Evolutionary conservation across 805 yeast genomes (phyloP).

Genomic region (Metschnikowia santaceciliae): DNA sequence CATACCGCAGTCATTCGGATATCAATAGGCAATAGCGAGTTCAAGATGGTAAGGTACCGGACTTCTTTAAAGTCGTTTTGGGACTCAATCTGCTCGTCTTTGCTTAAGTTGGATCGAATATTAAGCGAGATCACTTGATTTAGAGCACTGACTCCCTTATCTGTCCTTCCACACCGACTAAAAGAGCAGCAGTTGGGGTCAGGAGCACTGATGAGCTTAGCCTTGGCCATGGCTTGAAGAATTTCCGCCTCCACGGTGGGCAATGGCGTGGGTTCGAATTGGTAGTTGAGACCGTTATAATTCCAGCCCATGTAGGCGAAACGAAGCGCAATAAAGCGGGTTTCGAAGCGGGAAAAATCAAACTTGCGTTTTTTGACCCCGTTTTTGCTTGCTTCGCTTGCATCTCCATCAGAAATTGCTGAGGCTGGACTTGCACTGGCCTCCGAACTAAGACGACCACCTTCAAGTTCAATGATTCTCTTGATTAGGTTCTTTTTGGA

Average conservation of each 20-base stretch:
- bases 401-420: background rate
- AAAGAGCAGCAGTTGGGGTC: slow-evolving; percentile 65
- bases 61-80: slow-evolving; percentile 63
- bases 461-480: slow-evolving; percentile 55
- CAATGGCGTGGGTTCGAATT: slow-evolving; percentile 66
- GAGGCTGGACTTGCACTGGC: background rate
- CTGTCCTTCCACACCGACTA: slow-evolving; percentile 93
- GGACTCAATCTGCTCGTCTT: slow-evolving; percentile 58
- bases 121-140: slow-evolving; percentile 83
- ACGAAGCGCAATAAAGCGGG: slow-evolving; percentile 70
- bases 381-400: background rate
- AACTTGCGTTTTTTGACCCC: slow-evolving; percentile 33
- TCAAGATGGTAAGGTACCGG: slow-evolving; percentile 71
- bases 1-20: slow-evolving; percentile 80
- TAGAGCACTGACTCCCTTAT: slow-evolving; percentile 95
- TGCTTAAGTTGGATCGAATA: slow-evolving; percentile 63
- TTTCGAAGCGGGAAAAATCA: slow-evolving; percentile 60
- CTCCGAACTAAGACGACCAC: background rate
- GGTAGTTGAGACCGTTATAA: slow-evolving; percentile 86
- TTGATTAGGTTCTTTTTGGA: slow-evolving; percentile 59
- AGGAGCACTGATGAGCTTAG: slow-evolving; percentile 58
- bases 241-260: slow-evolving; percentile 85
- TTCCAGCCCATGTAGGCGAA: slow-evolving; percentile 94
- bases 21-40: slow-evolving; percentile 75
- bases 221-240: slow-evolving; percentile 63